A percentile compares a stretch with the other conserved stretches of the same genome.
Evolutionary conservation across 495 filamentous ascomycete species (phyloP).

Genomic region (Pseudomonodictys pantanalensis): DNA sequence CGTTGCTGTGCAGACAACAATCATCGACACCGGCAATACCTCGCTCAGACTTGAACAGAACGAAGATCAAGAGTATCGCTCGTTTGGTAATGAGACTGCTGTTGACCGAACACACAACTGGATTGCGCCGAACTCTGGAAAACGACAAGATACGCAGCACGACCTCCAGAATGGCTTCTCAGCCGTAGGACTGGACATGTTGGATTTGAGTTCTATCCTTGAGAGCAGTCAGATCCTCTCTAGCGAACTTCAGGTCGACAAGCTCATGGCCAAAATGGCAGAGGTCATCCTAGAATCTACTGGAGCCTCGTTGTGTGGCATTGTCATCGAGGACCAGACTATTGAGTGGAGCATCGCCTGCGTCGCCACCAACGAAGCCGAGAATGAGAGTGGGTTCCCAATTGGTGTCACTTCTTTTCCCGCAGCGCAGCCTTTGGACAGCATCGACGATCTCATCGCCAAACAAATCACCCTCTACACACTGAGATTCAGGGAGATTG

Average conservation of each 20-base stretch:
- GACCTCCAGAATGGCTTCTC: conserved; percentile 36
- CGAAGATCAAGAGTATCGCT: conserved; percentile 49
- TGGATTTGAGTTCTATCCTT: conserved; percentile 81
- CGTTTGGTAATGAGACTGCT: conserved; percentile 49
- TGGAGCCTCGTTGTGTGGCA: conserved; percentile 75
- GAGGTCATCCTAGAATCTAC: conserved; percentile 86
- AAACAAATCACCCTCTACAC: conserved; percentile 79
- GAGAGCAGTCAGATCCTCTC: conserved; percentile 88
- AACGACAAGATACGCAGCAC: conserved; percentile 41
- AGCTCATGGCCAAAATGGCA: conserved; percentile 81
- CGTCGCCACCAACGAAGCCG: conserved; percentile 50
- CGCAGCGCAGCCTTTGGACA: conserved; percentile 63
- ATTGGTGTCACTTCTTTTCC: conserved; percentile 60
- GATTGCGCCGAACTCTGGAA: conserved; percentile 46
- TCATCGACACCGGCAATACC: conserved; percentile 56
- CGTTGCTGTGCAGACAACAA: conserved; percentile 70
- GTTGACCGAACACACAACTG: conserved; percentile 66
- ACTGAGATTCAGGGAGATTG: conserved; percentile 75
- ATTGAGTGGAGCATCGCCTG: conserved; percentile 74
- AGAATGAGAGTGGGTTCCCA: conserved; percentile 39
- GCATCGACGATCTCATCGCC: conserved; percentile 63
- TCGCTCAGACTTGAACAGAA: conserved; percentile 57
- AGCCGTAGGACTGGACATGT: conserved; percentile 61
- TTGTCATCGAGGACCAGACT: conserved; percentile 71
- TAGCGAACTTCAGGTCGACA: conserved; percentile 80